Evolutionary conservation across 1,139 yeast species (phyloP).

Genomic region (Keqinozyma sinolaborantium): DNA sequence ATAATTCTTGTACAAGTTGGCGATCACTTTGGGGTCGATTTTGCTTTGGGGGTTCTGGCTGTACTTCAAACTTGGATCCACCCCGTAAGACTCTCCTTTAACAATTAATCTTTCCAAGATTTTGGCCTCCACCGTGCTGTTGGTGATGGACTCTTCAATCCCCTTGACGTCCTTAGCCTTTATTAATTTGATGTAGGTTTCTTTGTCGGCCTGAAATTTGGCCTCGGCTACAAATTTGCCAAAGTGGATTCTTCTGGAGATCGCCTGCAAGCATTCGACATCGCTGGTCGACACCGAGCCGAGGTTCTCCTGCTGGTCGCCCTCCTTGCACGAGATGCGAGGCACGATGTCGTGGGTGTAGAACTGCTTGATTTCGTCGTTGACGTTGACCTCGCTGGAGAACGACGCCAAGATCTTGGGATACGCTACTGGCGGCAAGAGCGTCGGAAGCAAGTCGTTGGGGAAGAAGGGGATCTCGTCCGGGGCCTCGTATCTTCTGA

Average conservation of each 20-base stretch:
- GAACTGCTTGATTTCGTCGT: slow-evolving; percentile 58
- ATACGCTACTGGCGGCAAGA: slow-evolving; percentile 75
- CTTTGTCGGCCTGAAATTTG: slow-evolving; percentile 70
- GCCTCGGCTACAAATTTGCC: slow-evolving; percentile 98
- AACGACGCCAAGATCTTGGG: slow-evolving; percentile 76
- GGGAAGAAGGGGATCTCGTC: slow-evolving; percentile 95
- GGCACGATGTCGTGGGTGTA: slow-evolving; percentile 77
- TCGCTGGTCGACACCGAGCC: slow-evolving; percentile 88
- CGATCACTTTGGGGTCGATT: slow-evolving; percentile 77
- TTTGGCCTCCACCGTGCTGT: slow-evolving; percentile 78
- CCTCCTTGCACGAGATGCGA: slow-evolving; percentile 58
- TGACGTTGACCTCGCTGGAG: slow-evolving; percentile 73
- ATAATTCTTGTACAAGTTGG: slow-evolving; percentile 77
- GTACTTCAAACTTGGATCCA: slow-evolving; percentile 77
- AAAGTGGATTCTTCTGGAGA: slow-evolving; percentile 93
- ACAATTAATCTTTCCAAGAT: slow-evolving; percentile 73
- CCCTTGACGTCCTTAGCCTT: slow-evolving; percentile 63
- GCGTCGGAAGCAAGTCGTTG: slow-evolving; percentile 55
- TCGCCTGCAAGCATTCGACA: slow-evolving; percentile 80
- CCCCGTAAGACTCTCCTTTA: slow-evolving; percentile 84
- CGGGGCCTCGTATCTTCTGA: slow-evolving; percentile 90
- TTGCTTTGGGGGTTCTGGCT: slow-evolving; percentile 70
- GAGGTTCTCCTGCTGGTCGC: slow-evolving; percentile 79
- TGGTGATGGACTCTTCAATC: slow-evolving; percentile 79
- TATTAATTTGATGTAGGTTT: slow-evolving; percentile 62